Conservation (phyloP, 169 alveolate species). For the Eimeria maxima region DNA sequence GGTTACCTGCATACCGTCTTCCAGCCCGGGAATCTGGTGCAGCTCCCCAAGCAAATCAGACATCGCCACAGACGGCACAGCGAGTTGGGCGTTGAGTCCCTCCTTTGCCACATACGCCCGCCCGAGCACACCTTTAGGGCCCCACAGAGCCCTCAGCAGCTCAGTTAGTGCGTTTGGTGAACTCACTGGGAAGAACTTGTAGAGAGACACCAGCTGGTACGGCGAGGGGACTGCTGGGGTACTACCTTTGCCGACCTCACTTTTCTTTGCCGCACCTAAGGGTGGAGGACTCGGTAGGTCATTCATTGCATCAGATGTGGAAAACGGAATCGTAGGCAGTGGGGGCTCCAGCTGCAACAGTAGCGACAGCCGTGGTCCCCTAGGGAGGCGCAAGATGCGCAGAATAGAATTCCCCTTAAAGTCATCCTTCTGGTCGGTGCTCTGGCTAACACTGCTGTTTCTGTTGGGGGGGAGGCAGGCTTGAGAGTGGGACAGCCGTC, state of each 20-base stretch:
- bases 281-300: conserved; percentile 44
- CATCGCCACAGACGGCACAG: conserved; percentile 68
- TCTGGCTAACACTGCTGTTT: not conserved
- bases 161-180: conserved; percentile 68
- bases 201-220: conserved; percentile 78
- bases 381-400: conserved; percentile 59
- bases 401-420: not conserved
- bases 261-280: not conserved
- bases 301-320: not conserved
- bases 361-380: conserved; percentile 53
- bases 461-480: not conserved
- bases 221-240: conserved; percentile 6
- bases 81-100: conserved; percentile 85
- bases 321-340: conserved; percentile 37
- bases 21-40: conserved; percentile 66
- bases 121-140: conserved; percentile 82
- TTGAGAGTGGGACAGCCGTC: conserved; percentile 15
- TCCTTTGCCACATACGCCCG: conserved; percentile 84
- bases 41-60: conserved; percentile 30
- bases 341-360: conserved; percentile 36
- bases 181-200: conserved; percentile 65
- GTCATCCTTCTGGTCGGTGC: not conserved
- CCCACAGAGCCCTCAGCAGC: conserved; percentile 76
- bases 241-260: not conserved
- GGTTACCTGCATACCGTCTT: conserved; percentile 58